Conservation (phyloP, 495 filamentous ascomycete genomes). For the Penicillium lagena region DNA sequence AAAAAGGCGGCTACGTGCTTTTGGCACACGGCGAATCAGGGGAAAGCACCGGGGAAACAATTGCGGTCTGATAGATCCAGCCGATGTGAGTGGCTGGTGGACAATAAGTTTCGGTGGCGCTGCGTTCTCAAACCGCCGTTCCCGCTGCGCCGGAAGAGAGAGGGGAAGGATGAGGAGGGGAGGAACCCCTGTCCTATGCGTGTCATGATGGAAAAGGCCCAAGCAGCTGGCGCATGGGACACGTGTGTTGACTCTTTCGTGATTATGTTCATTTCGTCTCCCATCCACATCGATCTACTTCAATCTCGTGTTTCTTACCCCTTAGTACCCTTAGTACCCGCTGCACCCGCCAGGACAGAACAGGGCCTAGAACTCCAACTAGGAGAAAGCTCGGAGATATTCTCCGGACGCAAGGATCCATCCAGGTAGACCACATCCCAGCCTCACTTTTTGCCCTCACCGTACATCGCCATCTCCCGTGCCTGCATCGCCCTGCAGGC, state of each 20-base stretch:
- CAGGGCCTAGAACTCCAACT: too few relatives aligned
- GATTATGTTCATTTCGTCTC: too few relatives aligned
- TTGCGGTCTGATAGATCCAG: conserved; percentile 20
- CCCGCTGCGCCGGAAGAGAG: conserved; percentile 3
- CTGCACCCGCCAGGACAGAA: too few relatives aligned
- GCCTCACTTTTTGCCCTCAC: not conserved
- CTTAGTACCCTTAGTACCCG: too few relatives aligned
- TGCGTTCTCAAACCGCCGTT: conserved; percentile 13
- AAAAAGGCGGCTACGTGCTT: not conserved
- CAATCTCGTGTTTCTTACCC: too few relatives aligned
- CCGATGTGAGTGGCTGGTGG: conserved; percentile 10
- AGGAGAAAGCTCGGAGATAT: too few relatives aligned
- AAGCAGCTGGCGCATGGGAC: too few relatives aligned
- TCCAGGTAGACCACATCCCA: not conserved
- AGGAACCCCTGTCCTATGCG: not conserved
- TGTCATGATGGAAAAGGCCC: not conserved
- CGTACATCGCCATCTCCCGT: conserved; percentile 8
- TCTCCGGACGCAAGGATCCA: too few relatives aligned
- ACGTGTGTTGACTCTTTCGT: too few relatives aligned
- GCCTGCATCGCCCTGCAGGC: conserved; percentile 20
- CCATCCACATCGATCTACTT: too few relatives aligned
- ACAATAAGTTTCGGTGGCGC: not conserved
- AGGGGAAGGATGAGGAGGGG: too few relatives aligned
- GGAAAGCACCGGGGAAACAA: not conserved
- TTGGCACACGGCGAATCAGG: conserved; percentile 11